Conservation (phyloP, 1,284 basidiomycete species). For the Microbotryum silenes-acaulis region DNA sequence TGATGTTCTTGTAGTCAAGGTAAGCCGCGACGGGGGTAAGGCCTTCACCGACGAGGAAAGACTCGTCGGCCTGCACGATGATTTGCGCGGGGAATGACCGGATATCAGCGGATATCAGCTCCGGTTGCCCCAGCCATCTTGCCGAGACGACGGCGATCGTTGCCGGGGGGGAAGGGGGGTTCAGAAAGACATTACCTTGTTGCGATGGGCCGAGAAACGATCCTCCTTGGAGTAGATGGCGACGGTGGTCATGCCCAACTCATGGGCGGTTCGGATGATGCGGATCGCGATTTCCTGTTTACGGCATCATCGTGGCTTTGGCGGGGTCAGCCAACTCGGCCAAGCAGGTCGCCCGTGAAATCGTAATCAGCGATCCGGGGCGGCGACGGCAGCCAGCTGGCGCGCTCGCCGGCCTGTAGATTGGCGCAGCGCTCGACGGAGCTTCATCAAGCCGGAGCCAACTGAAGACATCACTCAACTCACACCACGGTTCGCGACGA, state of each 20-base stretch:
- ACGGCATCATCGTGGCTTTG: background rate
- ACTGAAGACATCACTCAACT: conserved; percentile 36
- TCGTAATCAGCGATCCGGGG: background rate
- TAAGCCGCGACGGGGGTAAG: conserved; percentile 93
- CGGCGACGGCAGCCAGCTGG: background rate
- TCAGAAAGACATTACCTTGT: conserved; percentile 57
- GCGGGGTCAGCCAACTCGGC: background rate
- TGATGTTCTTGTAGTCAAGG: conserved; percentile 94
- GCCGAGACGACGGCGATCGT: background rate
- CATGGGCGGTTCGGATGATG: conserved; percentile 97
- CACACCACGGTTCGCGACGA: conserved; percentile 89
- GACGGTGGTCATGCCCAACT: conserved; percentile 97
- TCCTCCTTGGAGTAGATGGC: conserved; percentile 98
- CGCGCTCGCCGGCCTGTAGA: background rate
- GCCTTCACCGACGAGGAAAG: conserved; percentile 94
- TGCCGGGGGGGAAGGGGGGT: background rate
- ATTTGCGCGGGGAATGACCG: background rate
- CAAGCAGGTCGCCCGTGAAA: conserved; percentile 4
- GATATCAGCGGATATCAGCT: background rate
- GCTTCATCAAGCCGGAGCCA: background rate
- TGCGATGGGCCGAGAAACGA: conserved; percentile 90
- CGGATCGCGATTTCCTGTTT: conserved; percentile 94
- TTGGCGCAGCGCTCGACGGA: background rate
- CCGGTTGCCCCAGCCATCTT: background rate
- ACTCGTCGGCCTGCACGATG: conserved; percentile 75